These are phyloP conservation scores for Chaetoceros muelleri DNA, from an alignment of 108 stramenopile species.

Conservation along the genomic window DNA sequence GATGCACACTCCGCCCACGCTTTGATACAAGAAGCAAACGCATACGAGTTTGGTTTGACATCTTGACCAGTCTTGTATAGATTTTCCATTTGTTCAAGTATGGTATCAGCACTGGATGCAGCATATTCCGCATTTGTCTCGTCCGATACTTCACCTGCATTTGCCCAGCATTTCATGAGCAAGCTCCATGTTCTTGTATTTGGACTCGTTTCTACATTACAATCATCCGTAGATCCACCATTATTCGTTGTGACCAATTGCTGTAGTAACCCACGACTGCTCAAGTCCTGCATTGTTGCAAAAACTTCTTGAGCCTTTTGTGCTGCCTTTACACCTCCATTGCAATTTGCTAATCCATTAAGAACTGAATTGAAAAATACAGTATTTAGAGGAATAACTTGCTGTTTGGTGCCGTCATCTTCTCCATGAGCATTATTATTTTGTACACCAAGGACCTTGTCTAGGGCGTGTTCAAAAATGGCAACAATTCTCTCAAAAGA, in stretches of 20 bases:
- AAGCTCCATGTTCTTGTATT: background rate
- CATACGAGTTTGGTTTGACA: constrained; percentile 18
- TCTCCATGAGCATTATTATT: background rate
- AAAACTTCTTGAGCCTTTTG: background rate
- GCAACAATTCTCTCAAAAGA: constrained; percentile 6
- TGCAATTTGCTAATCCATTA: background rate
- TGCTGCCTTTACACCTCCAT: constrained; percentile 1
- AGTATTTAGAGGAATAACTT: background rate
- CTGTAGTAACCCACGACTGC: too few relatives aligned
- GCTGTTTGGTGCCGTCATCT: background rate
- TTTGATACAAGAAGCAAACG: constrained; percentile 9
- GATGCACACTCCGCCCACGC: background rate
- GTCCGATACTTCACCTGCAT: background rate
- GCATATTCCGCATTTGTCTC: background rate
- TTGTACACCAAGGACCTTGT: background rate
- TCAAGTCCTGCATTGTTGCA: background rate
- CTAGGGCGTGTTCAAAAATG: background rate
- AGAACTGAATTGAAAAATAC: background rate
- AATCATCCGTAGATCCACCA: too few relatives aligned
- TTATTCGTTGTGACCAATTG: too few relatives aligned
- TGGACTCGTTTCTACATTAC: too few relatives aligned
- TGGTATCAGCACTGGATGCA: background rate
- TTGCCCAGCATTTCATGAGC: background rate
- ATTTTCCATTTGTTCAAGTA: constrained; percentile 13
- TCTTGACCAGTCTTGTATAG: background rate